Conservation (phyloP, 768 basidiomycete genomes). For the Termitomyces bulborhizus region DNA sequence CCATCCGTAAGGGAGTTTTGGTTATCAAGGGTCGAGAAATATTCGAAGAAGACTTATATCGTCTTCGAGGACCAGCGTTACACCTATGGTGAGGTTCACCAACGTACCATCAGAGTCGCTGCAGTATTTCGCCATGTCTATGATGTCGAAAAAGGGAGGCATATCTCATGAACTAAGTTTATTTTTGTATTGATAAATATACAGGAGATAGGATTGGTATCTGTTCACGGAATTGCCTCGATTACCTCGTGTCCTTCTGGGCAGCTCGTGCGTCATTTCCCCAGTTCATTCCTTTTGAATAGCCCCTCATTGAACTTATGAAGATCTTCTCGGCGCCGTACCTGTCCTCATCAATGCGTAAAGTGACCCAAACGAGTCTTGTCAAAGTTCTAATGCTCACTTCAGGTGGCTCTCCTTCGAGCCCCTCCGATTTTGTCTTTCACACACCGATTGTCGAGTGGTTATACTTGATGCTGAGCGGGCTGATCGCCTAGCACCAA, state of each 20-base stretch:
- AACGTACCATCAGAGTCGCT: conserved; percentile 37
- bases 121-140: conserved; percentile 37
- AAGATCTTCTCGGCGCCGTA: conserved; percentile 58
- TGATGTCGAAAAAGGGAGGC: conserved; percentile 42
- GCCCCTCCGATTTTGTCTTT: conserved; percentile 47
- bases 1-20: conserved; percentile 51
- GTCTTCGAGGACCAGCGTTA: conserved; percentile 48
- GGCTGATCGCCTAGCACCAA: conserved; percentile 36
- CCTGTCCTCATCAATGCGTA: conserved; percentile 56
- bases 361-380: conserved; percentile 15
- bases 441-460: conserved; percentile 45
- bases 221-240: conserved; percentile 56
- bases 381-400: not conserved
- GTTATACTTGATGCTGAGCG: conserved; percentile 57
- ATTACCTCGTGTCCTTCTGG: conserved; percentile 57
- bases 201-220: conserved; percentile 54
- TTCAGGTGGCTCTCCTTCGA: conserved; percentile 47
- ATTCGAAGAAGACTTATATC: conserved; percentile 44
- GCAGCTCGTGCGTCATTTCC: conserved; percentile 41
- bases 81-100: conserved; percentile 40
- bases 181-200: not conserved
- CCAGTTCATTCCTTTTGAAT: conserved; percentile 3
- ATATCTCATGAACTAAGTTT: not conserved
- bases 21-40: conserved; percentile 34
- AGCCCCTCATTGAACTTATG: conserved; percentile 1